These are phyloP conservation scores for Gomphus bonarii DNA, from an alignment of 1,284 basidiomycete genomes.

Conservation along the genomic window DNA sequence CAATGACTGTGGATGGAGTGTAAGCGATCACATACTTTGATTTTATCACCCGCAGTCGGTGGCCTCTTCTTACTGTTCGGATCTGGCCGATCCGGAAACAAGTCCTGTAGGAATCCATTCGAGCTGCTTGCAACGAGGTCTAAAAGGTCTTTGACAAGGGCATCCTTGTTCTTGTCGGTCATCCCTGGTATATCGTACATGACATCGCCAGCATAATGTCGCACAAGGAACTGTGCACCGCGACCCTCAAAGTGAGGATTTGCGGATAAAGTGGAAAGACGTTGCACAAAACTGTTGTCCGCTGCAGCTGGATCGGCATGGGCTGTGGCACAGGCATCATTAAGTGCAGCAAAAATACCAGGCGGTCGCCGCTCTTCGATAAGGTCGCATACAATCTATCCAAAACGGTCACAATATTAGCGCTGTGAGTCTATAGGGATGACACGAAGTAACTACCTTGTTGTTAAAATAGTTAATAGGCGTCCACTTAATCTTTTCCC, in stretches of 20 bases:
- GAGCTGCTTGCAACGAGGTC: constrained; percentile 77
- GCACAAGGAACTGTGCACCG: constrained; percentile 82
- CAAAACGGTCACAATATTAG: background rate
- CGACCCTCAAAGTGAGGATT: constrained; percentile 93
- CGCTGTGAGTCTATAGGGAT: constrained; percentile 13
- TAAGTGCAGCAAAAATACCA: constrained; percentile 95
- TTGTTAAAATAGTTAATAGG: constrained; percentile 98
- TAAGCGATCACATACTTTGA: constrained; percentile 55
- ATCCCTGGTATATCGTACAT: constrained; percentile 97
- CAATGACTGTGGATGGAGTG: background rate
- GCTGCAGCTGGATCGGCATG: constrained; percentile 96
- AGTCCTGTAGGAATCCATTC: constrained; percentile 76
- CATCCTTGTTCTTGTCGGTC: constrained; percentile 99
- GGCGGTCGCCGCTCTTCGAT: constrained; percentile 96
- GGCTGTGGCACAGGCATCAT: constrained; percentile 96
- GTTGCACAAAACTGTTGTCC: constrained; percentile 95
- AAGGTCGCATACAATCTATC: constrained; percentile 87
- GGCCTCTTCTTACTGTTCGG: constrained; percentile 97
- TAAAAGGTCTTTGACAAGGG: constrained; percentile 88
- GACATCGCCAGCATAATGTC: constrained; percentile 96
- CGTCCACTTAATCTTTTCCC: constrained; percentile 98
- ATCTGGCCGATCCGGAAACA: constrained; percentile 95
- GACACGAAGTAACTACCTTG: constrained; percentile 31
- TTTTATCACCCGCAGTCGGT: constrained; percentile 96
- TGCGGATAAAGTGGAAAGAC: constrained; percentile 69